Evolutionary conservation across 1,284 basidiomycete species (phyloP).

Genomic region (Moesziomyces globuligerus): DNA sequence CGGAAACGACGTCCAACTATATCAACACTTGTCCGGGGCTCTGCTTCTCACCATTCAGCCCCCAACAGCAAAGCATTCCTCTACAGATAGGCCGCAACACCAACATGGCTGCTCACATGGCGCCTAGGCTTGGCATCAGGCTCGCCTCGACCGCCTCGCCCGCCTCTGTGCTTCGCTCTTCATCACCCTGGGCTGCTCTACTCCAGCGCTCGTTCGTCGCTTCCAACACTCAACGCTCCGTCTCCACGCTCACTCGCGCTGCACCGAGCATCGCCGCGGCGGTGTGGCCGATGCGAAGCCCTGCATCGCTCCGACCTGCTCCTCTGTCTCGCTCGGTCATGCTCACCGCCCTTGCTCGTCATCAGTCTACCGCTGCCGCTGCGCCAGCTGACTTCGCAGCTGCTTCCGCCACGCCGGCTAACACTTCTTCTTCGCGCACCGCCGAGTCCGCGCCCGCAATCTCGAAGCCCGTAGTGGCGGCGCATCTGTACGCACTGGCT

Average conservation of each 20-base stretch:
- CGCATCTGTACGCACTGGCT: conserved; percentile 85
- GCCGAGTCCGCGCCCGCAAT: conserved; percentile 61
- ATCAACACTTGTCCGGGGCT: neutral
- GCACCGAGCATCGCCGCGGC: neutral
- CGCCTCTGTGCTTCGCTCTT: neutral
- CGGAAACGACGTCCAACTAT: neutral
- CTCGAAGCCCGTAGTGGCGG: conserved; percentile 77
- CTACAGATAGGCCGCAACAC: no score
- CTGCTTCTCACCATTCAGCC: neutral
- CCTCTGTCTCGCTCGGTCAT: neutral
- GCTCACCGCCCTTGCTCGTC: neutral
- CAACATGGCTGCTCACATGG: conserved; percentile 10
- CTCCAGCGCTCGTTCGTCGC: neutral
- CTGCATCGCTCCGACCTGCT: neutral
- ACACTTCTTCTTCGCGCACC: neutral
- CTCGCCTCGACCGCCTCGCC: conserved; percentile 4
- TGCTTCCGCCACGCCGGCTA: conserved; percentile 1
- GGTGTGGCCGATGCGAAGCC: neutral
- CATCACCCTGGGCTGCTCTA: neutral
- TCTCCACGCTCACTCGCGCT: neutral
- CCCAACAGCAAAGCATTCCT: no score
- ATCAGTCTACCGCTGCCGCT: conserved; percentile 18
- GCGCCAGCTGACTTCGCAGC: conserved; percentile 1
- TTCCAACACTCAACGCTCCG: neutral
- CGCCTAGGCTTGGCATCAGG: conserved; percentile 13